Conservation (phyloP, 1,284 basidiomycete genomes). For the Laetiporus sulphureus region DNA sequence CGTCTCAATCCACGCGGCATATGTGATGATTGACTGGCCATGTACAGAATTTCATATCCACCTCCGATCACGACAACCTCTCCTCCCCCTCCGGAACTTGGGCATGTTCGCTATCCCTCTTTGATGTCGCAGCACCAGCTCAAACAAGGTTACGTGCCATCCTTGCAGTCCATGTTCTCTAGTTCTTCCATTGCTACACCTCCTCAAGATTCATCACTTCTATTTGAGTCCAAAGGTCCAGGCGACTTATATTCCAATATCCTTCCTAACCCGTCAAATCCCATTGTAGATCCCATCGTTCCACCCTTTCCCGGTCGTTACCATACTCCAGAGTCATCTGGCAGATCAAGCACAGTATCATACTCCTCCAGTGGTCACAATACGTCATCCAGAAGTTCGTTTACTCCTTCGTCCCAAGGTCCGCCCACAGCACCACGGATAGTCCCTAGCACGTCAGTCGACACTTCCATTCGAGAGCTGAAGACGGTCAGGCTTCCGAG, state of each 20-base stretch:
- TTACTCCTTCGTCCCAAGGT: constrained; percentile 13
- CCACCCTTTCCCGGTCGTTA: constrained; percentile 18
- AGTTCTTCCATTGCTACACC: constrained; percentile 14
- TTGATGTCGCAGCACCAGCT: constrained; percentile 68
- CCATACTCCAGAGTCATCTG: constrained; percentile 14
- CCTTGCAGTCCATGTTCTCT: constrained; percentile 47
- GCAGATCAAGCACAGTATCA: constrained; percentile 9
- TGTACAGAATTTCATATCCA: constrained; percentile 23
- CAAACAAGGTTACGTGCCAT: constrained; percentile 60
- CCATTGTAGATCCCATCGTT: constrained; percentile 13
- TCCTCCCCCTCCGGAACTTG: constrained; percentile 39
- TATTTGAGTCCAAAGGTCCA: constrained; percentile 21
- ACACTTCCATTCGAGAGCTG: constrained; percentile 31
- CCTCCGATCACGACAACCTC: constrained; percentile 53
- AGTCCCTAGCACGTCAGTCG: constrained; percentile 23
- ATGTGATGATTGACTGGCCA: constrained; percentile 12
- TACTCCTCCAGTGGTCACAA: constrained; percentile 15
- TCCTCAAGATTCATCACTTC: constrained; percentile 20
- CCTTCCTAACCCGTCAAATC: constrained; percentile 18
- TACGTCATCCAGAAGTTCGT: constrained; percentile 16
- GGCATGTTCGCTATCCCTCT: constrained; percentile 45
- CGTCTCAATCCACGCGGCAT: constrained; percentile 5
- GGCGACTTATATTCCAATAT: constrained; percentile 17
- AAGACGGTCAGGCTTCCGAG: constrained; percentile 62
- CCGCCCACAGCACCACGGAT: constrained; percentile 14